These are phyloP conservation scores for Auxenochlorella protothecoides DNA, from an alignment of 139 green algal species.

Conservation along the genomic window DNA sequence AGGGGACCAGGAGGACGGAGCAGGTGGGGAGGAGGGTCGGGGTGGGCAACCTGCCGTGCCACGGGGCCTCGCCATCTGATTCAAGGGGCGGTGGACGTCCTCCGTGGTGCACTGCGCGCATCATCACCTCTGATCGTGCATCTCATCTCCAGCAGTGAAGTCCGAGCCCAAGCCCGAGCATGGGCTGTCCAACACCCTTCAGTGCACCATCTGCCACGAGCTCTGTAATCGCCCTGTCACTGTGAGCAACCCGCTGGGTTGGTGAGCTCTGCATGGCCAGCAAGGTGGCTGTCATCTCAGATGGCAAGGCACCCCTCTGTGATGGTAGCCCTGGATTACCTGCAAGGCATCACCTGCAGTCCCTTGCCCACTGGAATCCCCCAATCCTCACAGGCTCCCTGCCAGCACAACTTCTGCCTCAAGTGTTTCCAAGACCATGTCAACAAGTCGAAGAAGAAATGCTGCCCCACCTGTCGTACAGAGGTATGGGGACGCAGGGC, in stretches of 20 bases:
- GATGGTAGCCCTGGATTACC: background rate
- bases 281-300: background rate
- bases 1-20: background rate
- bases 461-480: slow-evolving; percentile 72
- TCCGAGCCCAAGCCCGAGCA: background rate
- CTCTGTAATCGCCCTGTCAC: slow-evolving; percentile 81
- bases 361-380: too few relatives aligned
- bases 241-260: slow-evolving; percentile 25
- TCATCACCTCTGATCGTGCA: background rate
- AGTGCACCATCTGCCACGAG: slow-evolving; percentile 79
- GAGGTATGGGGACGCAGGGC: too few relatives aligned
- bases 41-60: background rate
- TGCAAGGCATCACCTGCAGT: too few relatives aligned
- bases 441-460: slow-evolving; percentile 61
- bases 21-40: slow-evolving; percentile 7
- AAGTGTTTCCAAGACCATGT: slow-evolving; percentile 63
- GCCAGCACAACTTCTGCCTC: slow-evolving; percentile 97
- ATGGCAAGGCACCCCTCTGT: background rate
- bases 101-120: background rate
- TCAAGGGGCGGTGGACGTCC: background rate
- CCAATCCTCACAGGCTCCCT: slow-evolving; percentile 58
- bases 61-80: background rate
- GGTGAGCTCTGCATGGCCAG: background rate
- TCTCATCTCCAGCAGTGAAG: background rate
- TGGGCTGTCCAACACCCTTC: slow-evolving; percentile 55